Evolutionary conservation across 2,329 filamentous ascomycete species (phyloP).

Genomic region (Aspergillus caelatus): DNA sequence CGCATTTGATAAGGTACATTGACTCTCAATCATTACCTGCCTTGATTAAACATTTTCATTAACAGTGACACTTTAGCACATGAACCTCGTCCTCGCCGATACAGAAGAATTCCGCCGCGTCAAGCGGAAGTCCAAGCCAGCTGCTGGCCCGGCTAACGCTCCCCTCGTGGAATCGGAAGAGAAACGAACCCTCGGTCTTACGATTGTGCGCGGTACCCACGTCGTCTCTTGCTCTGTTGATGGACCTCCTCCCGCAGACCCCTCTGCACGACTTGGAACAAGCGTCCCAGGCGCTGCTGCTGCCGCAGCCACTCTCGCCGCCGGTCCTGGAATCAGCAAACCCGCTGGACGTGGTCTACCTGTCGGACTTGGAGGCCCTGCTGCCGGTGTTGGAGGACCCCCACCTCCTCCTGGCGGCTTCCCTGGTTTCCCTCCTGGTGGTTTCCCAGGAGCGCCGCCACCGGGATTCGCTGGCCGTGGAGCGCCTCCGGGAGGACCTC

Average conservation of each 20-base stretch:
- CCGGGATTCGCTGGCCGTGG: conserved; percentile 55
- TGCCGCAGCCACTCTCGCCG: conserved; percentile 68
- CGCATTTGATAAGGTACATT: conserved; percentile 87
- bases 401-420: conserved; percentile 66
- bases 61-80: conserved; percentile 65
- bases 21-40: background rate
- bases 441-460: conserved; percentile 56
- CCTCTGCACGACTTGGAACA: conserved; percentile 83
- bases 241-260: conserved; percentile 91
- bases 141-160: conserved; percentile 62
- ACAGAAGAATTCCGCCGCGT: conserved; percentile 96
- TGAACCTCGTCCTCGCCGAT: conserved; percentile 98
- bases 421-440: conserved; percentile 54
- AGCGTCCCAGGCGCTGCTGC: conserved; percentile 62
- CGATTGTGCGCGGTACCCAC: conserved; percentile 90
- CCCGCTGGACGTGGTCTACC: conserved; percentile 85
- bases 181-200: conserved; percentile 94
- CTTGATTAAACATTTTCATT: background rate
- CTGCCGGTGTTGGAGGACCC: conserved; percentile 80
- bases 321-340: conserved; percentile 86
- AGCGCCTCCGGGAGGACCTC: conserved; percentile 53
- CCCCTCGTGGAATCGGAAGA: conserved; percentile 83
- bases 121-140: conserved; percentile 77
- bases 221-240: conserved; percentile 96
- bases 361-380: conserved; percentile 83